A percentile compares a stretch with the other conserved stretches of the same genome.
Evolutionary conservation across 768 basidiomycete species (phyloP).

Genomic region (Rhizopogon vesiculosus): DNA sequence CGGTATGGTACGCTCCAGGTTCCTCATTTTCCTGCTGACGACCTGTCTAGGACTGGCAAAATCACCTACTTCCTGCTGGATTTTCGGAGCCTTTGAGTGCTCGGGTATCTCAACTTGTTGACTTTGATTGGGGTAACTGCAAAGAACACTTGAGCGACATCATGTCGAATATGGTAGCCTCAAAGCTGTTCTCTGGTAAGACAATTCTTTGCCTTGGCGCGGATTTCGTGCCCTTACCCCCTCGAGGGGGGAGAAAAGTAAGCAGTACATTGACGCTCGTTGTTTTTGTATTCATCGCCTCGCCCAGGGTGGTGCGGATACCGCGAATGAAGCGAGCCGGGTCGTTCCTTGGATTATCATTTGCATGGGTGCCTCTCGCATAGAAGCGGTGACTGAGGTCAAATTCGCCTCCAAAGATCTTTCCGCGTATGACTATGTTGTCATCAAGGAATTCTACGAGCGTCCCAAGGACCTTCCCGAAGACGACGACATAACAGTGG

Average conservation of each 20-base stretch:
- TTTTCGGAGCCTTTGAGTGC: slow-evolving; percentile 35
- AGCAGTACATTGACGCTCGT: background rate
- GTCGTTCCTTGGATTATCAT: slow-evolving; percentile 63
- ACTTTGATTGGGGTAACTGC: slow-evolving; percentile 44
- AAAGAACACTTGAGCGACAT: slow-evolving; percentile 54
- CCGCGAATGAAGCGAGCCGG: slow-evolving; percentile 35
- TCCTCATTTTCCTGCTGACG: background rate
- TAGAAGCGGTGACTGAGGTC: slow-evolving; percentile 59
- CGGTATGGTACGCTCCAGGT: slow-evolving; percentile 15
- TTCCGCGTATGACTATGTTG: slow-evolving; percentile 51
- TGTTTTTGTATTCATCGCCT: background rate
- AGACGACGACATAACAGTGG: slow-evolving; percentile 30
- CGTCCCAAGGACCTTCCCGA: slow-evolving; percentile 19
- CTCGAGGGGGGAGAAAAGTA: slow-evolving; percentile 20
- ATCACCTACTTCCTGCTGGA: slow-evolving; percentile 54
- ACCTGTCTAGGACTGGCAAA: slow-evolving; percentile 49
- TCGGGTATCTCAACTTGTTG: slow-evolving; percentile 43
- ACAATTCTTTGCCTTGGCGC: slow-evolving; percentile 57
- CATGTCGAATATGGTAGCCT: slow-evolving; percentile 50
- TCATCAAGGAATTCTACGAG: slow-evolving; percentile 48
- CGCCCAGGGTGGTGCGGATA: slow-evolving; percentile 18
- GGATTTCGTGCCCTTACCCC: slow-evolving; percentile 46
- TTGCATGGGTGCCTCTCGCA: slow-evolving; percentile 69
- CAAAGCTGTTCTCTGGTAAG: slow-evolving; percentile 51
- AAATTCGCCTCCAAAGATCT: slow-evolving; percentile 33